phyloP scores from a whole-genome alignment of 78 protist genomes.

The Emiliania huxleyi region DNA sequence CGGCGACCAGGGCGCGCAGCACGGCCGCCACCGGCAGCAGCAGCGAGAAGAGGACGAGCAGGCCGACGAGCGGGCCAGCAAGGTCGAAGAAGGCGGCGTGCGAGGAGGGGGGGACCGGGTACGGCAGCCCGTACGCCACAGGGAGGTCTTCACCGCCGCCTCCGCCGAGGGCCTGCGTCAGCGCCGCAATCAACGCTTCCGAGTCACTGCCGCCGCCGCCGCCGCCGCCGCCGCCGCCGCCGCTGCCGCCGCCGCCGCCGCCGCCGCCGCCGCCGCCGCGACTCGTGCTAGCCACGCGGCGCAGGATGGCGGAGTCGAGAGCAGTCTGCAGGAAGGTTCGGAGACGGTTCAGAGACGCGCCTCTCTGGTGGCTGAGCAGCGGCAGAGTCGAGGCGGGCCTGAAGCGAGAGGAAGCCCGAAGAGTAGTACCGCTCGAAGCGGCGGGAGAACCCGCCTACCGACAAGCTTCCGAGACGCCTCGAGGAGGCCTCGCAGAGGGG shows the following conservation, averaged over 20 bases:
- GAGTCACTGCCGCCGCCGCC: too few species aligned
- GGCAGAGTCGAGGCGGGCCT: not conserved
- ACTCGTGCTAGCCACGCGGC: not conserved
- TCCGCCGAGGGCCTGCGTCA: not conserved
- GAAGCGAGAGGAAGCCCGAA: constrained; percentile 5
- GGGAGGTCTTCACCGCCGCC: not conserved
- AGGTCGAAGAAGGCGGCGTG: not conserved
- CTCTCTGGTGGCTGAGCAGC: too few species aligned
- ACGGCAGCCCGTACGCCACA: not conserved
- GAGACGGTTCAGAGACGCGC: too few species aligned
- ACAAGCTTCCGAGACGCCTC: too few species aligned
- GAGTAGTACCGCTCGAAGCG: not conserved
- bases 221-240: not conserved
- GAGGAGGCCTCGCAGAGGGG: too few species aligned
- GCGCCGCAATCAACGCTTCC: too few species aligned
- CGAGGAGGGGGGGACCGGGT: not conserved
- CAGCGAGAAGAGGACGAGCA: not conserved
- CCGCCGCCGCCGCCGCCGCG: not conserved
- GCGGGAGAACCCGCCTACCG: not conserved
- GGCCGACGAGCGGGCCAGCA: not conserved
- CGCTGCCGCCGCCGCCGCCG: not conserved
- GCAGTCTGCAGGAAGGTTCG: too few species aligned
- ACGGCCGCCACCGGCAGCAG: not conserved
- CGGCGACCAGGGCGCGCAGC: not conserved
- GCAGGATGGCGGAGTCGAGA: too few species aligned